Base-by-base conservation (phyloP, 352 stramenopile species). In the Globisporangium canariense region DNA sequence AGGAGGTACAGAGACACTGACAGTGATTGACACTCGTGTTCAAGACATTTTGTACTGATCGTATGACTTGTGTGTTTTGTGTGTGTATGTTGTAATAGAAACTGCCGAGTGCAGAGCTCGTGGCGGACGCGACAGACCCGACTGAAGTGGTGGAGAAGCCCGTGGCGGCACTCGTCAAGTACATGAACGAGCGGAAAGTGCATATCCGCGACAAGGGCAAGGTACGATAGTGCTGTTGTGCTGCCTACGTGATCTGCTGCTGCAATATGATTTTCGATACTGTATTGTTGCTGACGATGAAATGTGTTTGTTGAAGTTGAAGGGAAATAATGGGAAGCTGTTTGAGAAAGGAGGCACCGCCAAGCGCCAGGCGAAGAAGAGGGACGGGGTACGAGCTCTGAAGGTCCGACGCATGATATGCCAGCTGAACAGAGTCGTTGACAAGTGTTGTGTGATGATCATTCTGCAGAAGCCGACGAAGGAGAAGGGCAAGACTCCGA, bases 151-250 rank as follows among this genome's bases (percentile, higher is more conserved):
- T 76, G 32, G 86, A 91, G 47, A 93, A 91, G 40, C 84, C 84
- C 0, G 69, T 95, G 13, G 76, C 86, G 3, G 80, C 84, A 22
- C 68, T 95, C 49, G 86, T 95, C 34, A 86, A 91, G 69, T 95
- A 88, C 65, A 60, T 95, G 60, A 95, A 95, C 57, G 84, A 93
- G 64, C 77, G 81, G 32, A 89, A 89, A 60, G 45, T 66, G 18
- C 70, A 85, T 64, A 77, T 64, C 36, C 83, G 86, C 49, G 83
- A 90, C 51, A 91, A 91, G 59, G 68, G 68, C 47, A 91, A 89
- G 69, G 79, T 89, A 58, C 36, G 74, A 66, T 16, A 14, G 11
- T 14, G 2, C 2, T 14, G 4, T 41, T 14, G 1, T 41, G 36
- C 3, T 41, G 10, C 36, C 3, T 41, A 10, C 14, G 36, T 11